phyloP scores from a whole-genome alignment of 768 basidiomycete species.

The Coprinopsis marcescibilis region DNA sequence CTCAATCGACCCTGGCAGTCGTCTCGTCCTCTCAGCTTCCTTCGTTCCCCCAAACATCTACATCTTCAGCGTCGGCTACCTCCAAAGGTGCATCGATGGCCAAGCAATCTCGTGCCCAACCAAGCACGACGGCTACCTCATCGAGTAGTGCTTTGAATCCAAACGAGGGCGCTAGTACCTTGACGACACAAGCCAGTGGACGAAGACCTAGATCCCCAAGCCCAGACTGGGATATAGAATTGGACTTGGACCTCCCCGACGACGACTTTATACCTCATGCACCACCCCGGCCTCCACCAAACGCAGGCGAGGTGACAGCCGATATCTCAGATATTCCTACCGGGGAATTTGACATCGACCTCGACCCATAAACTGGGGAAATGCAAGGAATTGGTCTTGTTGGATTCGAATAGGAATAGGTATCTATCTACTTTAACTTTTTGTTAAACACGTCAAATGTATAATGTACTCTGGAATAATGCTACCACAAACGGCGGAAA shows the following conservation, averaged over 20 bases:
- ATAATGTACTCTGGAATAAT: too few species aligned
- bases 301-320: neutral
- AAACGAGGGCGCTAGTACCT: neutral
- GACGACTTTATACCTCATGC: constrained; percentile 1
- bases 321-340: constrained; percentile 18
- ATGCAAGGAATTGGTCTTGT: too few species aligned
- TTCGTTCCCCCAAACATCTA: neutral
- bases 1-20: constrained; percentile 41
- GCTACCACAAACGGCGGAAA: too few species aligned
- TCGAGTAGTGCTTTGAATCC: neutral
- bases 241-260: constrained; percentile 32
- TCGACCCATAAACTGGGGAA: too few species aligned
- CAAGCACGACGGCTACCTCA: neutral
- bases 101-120: neutral
- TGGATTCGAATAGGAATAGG: too few species aligned
- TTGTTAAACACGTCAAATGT: too few species aligned
- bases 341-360: constrained; percentile 37
- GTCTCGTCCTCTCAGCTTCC: constrained; percentile 11
- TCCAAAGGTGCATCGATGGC: neutral
- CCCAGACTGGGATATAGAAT: constrained; percentile 72
- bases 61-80: neutral
- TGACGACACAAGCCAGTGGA: neutral
- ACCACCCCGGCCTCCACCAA: neutral
- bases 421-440: too few species aligned
- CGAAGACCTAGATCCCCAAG: constrained; percentile 38